Percentiles rank a stretch among this genome's conserved stretches.
Conservation (phyloP, 2,329 filamentous ascomycete species). For the Shiraia sp. region DNA sequence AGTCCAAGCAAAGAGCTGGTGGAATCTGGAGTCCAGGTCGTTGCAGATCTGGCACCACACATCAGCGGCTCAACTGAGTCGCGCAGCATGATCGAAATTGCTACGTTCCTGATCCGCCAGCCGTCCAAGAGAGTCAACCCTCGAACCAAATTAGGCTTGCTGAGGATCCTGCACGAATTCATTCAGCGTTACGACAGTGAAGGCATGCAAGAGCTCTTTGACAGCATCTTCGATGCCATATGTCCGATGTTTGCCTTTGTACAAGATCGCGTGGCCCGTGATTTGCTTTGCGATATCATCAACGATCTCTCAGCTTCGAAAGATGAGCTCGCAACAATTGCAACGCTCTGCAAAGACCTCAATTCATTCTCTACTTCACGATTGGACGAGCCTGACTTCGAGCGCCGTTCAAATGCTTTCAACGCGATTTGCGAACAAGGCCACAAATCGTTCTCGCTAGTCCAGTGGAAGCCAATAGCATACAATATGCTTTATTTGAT, state of each 20-base stretch:
- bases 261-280: conserved; percentile 76
- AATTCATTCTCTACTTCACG: conserved; percentile 76
- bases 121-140: conserved; percentile 82
- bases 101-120: conserved; percentile 79
- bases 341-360: conserved; percentile 73
- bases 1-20: conserved; percentile 73
- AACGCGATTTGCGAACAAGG: conserved; percentile 67
- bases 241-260: conserved; percentile 89
- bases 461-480: conserved; percentile 84
- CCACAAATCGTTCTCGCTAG: conserved; percentile 63
- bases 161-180: conserved; percentile 81
- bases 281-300: conserved; percentile 74
- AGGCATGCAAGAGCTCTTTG: conserved; percentile 61
- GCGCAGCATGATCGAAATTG: conserved; percentile 77
- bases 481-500: conserved; percentile 91
- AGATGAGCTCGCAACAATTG: conserved; percentile 63
- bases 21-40: conserved; percentile 75
- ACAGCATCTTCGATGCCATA: conserved; percentile 72
- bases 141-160: conserved; percentile 77
- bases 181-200: conserved; percentile 66
- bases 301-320: conserved; percentile 70
- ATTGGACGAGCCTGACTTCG: conserved; percentile 87
- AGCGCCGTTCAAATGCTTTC: conserved; percentile 78
- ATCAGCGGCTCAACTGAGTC: conserved; percentile 59
- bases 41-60: conserved; percentile 68